Base-by-base conservation (phyloP, 192 early-diverging fungal species). In the Lobosporangium transversale region DNA sequence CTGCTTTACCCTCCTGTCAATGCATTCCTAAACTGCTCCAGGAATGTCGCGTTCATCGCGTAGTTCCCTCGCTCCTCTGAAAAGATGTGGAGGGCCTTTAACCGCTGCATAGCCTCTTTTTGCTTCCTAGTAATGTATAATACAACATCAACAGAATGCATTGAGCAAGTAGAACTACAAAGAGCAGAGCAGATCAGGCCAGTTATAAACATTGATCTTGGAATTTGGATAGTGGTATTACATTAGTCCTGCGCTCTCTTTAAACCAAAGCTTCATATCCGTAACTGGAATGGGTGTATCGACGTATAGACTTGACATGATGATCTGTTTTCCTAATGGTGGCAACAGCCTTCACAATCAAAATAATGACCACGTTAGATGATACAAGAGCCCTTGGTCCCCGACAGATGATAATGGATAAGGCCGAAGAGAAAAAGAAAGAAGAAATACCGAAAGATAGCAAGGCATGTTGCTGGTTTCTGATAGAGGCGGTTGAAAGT, bases 401-500 rank as follows among this genome's bases (percentile, higher is more conserved):
- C n/a, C n/a, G n/a, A n/a, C n/a, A n/a, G n/a, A n/a, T n/a, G n/a
- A n/a, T n/a, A n/a, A n/a, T n/a, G n/a, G n/a, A n/a, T n/a, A n/a
- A n/a, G n/a, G n/a, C n/a, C 50, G 3, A 21, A 53, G 18, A 36
- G 27, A 29, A 24, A 65, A 10, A 14, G 21, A 14, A 21, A 24
- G 40, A 36, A 21, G 11, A 49, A 24, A 26, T 68, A 91, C 92
- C 95, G 86, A 52, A 97, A 93, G 42, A 96, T 92, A 23, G 94
- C 94, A 27, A 97, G 87, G 76, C 95, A 97, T 62, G 97, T 96
- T 32, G 95, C 93, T 11, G 97, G 95, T 49, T 94, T 93, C 35
- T 89, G 83, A 65, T 95, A 98, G 24, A 98, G 84, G 0, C 89
- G 80, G 27, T 90, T 86, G 69, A 94, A 89, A 30, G 91, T 94